Base-by-base conservation (phyloP, 1,284 basidiomycete genomes). In the Schizophyllum commune region DNA sequence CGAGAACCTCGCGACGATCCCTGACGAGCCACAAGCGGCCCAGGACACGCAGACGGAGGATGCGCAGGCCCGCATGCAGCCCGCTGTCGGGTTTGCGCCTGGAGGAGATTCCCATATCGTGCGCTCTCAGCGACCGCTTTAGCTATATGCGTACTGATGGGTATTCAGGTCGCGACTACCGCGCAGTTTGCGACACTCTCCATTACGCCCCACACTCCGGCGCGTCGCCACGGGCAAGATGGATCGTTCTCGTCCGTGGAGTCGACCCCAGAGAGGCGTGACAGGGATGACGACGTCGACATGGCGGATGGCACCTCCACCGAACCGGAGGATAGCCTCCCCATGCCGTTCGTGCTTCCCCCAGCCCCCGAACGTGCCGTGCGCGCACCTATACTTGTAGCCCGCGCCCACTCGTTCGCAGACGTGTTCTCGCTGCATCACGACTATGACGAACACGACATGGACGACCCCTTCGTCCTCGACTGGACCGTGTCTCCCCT, bases 221-320 rank as follows among this genome's bases (percentile, higher is more conserved):
- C 75, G 63, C 39, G 39, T 17, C 74, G 72, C 58, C 75, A 76
- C 63, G 68, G 70, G 59, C 73, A 74, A 20, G 76, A 81, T 64
- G 80, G 81, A 1, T 81, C 84, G 13, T 71, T 73, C 21, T 84
- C 82, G 4, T 85, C 84, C 8, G 62, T 82, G 55, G 82, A 84
- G 65, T 86, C 86, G 51, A 80, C 82, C 1, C 84, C 83, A 20
- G 81, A 83, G 65, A 65, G 77, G 5, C 61, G 70, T 5, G 71
- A 74, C 53, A 71, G 74, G 32, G 75, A 80, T 19, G 74, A 82
- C 55, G 73, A 73, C 64, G 67, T 77, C 51, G 73, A 70, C 62
- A 65, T 76, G 27, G 70, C 71, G 56, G 73, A 74, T 65, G 62
- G 75, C 34, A 70, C 71, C 60, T 62, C 68, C 47, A 65, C 64